Evolutionary conservation across 2,329 filamentous ascomycete species (phyloP).

Genomic region (Ophiostoma quercus): DNA sequence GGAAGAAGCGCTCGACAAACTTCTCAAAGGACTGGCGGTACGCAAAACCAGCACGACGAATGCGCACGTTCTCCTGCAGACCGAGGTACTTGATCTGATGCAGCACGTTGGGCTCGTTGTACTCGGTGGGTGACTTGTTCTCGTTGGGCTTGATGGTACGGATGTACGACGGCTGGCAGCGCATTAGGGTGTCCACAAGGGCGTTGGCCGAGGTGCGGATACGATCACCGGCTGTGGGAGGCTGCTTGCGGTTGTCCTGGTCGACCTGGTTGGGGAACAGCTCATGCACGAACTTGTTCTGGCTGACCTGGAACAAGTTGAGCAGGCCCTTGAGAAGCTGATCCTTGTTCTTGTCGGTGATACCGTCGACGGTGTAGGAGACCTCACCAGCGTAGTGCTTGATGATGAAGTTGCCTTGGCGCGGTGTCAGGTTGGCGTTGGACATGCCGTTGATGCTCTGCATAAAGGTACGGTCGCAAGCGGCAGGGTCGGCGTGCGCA

Average conservation of each 20-base stretch:
- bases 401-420: constrained; percentile 95
- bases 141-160: constrained; percentile 99
- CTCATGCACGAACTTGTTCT: constrained; percentile 78
- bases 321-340: constrained; percentile 90
- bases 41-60: constrained; percentile 91
- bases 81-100: constrained; percentile 99
- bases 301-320: constrained; percentile 76
- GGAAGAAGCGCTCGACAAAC: constrained; percentile 94
- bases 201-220: constrained; percentile 94
- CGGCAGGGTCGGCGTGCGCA: constrained; percentile 90
- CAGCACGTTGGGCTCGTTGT: constrained; percentile 84
- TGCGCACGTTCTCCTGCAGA: constrained; percentile 98
- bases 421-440: constrained; percentile 83
- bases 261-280: constrained; percentile 92
- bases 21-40: constrained; percentile 97
- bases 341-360: constrained; percentile 99
- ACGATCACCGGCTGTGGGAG: constrained; percentile 91
- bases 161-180: constrained; percentile 94
- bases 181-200: constrained; percentile 91
- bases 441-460: constrained; percentile 86
- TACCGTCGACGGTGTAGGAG: constrained; percentile 86
- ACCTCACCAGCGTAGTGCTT: constrained; percentile 99
- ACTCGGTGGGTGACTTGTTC: constrained; percentile 92
- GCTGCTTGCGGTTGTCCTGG: constrained; percentile 89
- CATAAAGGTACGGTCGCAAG: constrained; percentile 93